Evolutionary conservation across 2,329 filamentous ascomycete genomes (phyloP).

Genomic region (Juglanconis sp.): DNA sequence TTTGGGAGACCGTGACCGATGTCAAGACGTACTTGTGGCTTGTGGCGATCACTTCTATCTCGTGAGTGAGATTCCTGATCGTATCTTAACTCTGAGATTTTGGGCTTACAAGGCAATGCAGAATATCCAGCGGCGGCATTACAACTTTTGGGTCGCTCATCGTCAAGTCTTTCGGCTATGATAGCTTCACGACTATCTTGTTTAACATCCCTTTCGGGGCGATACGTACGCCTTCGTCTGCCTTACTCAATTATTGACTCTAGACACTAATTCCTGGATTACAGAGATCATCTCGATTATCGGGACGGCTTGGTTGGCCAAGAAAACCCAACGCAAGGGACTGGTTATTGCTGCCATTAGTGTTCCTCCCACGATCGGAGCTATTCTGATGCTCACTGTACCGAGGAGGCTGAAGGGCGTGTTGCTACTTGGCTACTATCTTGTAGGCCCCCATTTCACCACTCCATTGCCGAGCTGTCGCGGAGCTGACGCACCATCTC

Average conservation of each 20-base stretch:
- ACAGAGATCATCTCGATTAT: constrained; percentile 56
- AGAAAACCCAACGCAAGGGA: constrained; percentile 39
- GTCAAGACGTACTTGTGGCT: constrained; percentile 43
- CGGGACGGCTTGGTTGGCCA: constrained; percentile 46
- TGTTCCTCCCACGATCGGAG: constrained; percentile 36
- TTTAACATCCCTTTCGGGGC: constrained; percentile 61
- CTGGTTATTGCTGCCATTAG: constrained; percentile 38
- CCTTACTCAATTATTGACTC: too few relatives aligned
- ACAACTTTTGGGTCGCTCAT: constrained; percentile 58
- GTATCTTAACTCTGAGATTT: constrained; percentile 9
- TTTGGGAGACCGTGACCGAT: constrained; percentile 36
- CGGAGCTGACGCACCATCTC: not conserved
- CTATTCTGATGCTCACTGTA: constrained; percentile 46
- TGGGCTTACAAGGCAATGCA: constrained; percentile 3
- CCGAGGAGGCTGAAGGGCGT: constrained; percentile 44
- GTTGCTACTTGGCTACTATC: constrained; percentile 48
- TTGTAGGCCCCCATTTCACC: constrained; percentile 29
- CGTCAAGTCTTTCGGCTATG: constrained; percentile 55
- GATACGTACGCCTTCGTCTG: constrained; percentile 30
- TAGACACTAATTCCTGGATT: not conserved
- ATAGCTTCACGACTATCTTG: constrained; percentile 52
- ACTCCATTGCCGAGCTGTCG: not conserved
- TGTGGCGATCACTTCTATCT: constrained; percentile 48
- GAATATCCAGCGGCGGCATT: constrained; percentile 54
- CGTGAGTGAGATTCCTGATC: constrained; percentile 30